Evolutionary conservation across 768 basidiomycete species (phyloP).

Genomic region (Coprinellus micaceus): DNA sequence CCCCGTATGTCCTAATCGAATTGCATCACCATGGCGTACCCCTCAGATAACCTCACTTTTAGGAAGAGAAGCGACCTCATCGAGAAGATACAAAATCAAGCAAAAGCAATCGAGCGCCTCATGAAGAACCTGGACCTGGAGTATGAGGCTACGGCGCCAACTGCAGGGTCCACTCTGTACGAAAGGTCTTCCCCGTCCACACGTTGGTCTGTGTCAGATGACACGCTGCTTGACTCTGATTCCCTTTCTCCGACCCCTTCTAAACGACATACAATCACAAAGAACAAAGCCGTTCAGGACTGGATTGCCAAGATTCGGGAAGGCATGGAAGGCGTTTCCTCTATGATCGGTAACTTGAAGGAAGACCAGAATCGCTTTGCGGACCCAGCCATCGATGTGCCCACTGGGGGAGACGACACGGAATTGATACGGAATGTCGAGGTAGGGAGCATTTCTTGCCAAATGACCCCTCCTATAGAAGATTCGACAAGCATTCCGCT

Average conservation of each 20-base stretch:
- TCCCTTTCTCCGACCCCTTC: constrained; percentile 13
- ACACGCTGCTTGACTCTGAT: constrained; percentile 27
- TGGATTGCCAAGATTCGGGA: constrained; percentile 77
- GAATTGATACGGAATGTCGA: too few relatives aligned
- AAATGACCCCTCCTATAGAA: too few relatives aligned
- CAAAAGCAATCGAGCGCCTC: constrained; percentile 64
- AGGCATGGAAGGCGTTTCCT: constrained; percentile 62
- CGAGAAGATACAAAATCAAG: constrained; percentile 71
- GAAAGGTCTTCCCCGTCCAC: constrained; percentile 34
- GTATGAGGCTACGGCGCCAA: constrained; percentile 33
- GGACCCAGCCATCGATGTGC: too few relatives aligned
- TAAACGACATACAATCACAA: constrained; percentile 11
- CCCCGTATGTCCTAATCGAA: constrained; percentile 54
- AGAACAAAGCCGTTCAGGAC: constrained; percentile 57
- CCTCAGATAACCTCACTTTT: not conserved
- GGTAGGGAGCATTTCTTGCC: too few relatives aligned
- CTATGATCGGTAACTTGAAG: constrained; percentile 59
- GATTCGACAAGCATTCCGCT: too few relatives aligned
- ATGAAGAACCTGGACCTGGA: constrained; percentile 74
- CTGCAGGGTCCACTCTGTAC: constrained; percentile 17
- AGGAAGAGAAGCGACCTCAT: constrained; percentile 80
- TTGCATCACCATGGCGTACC: too few relatives aligned
- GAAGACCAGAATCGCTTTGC: constrained; percentile 48
- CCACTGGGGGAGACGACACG: constrained; percentile 46
- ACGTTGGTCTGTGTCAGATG: constrained; percentile 32